phyloP scores from a whole-genome alignment of 208 protist genomes.

The Borovskyia barvae region DNA sequence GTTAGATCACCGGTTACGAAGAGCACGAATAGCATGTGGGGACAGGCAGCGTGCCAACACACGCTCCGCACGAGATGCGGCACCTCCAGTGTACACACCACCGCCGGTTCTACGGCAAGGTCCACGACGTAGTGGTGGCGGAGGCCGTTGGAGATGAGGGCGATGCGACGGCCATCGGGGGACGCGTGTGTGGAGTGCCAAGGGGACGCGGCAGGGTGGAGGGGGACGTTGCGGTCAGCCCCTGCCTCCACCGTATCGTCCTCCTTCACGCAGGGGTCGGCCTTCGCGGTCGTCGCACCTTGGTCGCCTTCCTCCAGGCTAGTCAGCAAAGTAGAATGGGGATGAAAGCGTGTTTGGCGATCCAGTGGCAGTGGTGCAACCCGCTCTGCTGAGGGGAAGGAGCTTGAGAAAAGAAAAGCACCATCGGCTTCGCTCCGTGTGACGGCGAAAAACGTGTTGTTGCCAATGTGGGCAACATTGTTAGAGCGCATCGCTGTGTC shows the following conservation, averaged over 20 bases:
- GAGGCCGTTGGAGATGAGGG: conserved; percentile 49
- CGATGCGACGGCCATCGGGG: conserved; percentile 46
- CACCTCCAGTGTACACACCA: conserved; percentile 60
- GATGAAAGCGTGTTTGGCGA: conserved; percentile 19
- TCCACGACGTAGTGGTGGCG: conserved; percentile 68
- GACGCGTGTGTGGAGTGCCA: conserved; percentile 60
- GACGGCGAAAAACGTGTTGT: conserved; percentile 72
- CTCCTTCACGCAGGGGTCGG: neutral
- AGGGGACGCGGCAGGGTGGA: conserved; percentile 4
- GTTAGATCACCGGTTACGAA: conserved; percentile 40
- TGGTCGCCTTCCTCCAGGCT: neutral
- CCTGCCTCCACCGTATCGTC: no score
- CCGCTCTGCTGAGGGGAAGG: conserved; percentile 40
- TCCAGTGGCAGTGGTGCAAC: conserved; percentile 29
- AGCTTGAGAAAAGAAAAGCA: conserved; percentile 62
- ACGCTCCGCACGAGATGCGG: conserved; percentile 49
- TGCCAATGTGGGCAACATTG: conserved; percentile 72
- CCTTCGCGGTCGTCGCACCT: neutral
- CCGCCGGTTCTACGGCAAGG: conserved; percentile 26
- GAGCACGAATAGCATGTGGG: conserved; percentile 50
- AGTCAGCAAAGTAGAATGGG: conserved; percentile 27
- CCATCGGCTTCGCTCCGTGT: conserved; percentile 39
- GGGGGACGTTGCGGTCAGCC: no score
- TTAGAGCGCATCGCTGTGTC: conserved; percentile 86
- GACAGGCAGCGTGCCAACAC: conserved; percentile 52